phyloP scores from a whole-genome alignment of 257 asterid genomes.

The Plantago elongata region DNA sequence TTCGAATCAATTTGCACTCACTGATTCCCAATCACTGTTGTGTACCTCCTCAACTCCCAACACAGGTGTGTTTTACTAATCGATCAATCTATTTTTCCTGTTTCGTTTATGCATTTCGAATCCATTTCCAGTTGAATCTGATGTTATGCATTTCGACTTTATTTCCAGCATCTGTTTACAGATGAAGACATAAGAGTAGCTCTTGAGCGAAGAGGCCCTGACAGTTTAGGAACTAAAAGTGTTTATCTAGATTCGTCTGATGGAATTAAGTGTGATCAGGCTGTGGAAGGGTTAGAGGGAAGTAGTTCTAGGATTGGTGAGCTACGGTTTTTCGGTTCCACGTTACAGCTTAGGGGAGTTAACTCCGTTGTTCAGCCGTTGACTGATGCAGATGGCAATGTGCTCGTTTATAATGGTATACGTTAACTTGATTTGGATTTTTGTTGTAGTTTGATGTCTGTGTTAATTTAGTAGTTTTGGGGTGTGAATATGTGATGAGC shows the following conservation, averaged over 20 bases:
- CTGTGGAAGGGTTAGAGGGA: slow-evolving; percentile 18
- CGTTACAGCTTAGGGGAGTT: slow-evolving; percentile 82
- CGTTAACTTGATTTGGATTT: neutral
- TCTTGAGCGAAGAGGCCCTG: slow-evolving; percentile 83
- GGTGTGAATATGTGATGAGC: neutral
- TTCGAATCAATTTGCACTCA: slow-evolving; percentile 43
- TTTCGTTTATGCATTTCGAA: too few relatives aligned
- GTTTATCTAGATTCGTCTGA: slow-evolving; percentile 28
- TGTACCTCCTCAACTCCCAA: slow-evolving; percentile 33
- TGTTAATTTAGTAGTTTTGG: slow-evolving; percentile 1
- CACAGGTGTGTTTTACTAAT: slow-evolving; percentile 25
- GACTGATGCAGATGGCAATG: slow-evolving; percentile 60
- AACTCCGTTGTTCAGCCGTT: slow-evolving; percentile 70
- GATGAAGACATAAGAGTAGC: slow-evolving; percentile 56
- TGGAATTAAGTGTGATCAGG: slow-evolving; percentile 26
- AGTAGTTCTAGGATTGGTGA: slow-evolving; percentile 35
- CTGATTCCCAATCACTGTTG: slow-evolving; percentile 32
- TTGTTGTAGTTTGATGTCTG: neutral
- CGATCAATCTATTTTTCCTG: too few relatives aligned
- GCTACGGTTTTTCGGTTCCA: slow-evolving; percentile 72
- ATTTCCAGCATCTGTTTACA: slow-evolving; percentile 37
- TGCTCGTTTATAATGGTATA: slow-evolving; percentile 86
- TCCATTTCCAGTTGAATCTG: neutral
- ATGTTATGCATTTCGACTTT: slow-evolving; percentile 12
- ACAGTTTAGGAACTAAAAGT: slow-evolving; percentile 60